phyloP scores from a whole-genome alignment of 225 moss, liverwort and hornwort species.

The Climacium dendroides region DNA sequence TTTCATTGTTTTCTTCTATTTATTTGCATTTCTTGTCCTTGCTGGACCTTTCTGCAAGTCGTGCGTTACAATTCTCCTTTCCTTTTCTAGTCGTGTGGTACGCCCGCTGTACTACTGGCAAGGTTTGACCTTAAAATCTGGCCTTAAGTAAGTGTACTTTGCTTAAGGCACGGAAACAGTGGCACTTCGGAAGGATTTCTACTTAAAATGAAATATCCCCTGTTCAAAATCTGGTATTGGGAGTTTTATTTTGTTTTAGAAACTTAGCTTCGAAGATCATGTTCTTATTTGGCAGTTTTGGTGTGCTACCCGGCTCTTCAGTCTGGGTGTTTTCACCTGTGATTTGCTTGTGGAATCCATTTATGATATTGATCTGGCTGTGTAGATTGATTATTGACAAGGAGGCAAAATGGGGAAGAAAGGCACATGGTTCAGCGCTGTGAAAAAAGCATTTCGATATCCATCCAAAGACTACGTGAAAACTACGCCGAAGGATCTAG shows the following conservation, averaged over 20 bases:
- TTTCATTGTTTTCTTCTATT: background rate
- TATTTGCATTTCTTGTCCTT: background rate
- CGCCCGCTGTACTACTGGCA: background rate
- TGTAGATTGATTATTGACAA: conserved; percentile 8
- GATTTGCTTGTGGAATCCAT: background rate
- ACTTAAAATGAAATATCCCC: background rate
- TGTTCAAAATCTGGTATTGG: background rate
- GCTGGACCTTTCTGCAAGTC: background rate
- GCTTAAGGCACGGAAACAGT: background rate
- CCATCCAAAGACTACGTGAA: conserved; percentile 44
- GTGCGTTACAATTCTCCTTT: background rate
- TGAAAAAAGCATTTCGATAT: conserved; percentile 46
- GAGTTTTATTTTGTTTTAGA: background rate
- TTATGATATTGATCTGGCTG: background rate
- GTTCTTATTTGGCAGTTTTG: background rate
- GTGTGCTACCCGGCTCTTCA: background rate
- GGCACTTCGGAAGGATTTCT: background rate
- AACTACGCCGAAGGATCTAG: conserved; percentile 32
- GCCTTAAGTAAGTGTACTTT: background rate
- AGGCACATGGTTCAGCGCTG: conserved; percentile 44
- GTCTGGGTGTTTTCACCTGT: background rate
- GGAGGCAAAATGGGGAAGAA: conserved; percentile 29
- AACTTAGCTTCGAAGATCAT: background rate
- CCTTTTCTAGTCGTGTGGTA: background rate
- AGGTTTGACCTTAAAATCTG: background rate